phyloP scores from a whole-genome alignment of 2,329 filamentous ascomycete genomes.

The Beauveria caledonica region DNA sequence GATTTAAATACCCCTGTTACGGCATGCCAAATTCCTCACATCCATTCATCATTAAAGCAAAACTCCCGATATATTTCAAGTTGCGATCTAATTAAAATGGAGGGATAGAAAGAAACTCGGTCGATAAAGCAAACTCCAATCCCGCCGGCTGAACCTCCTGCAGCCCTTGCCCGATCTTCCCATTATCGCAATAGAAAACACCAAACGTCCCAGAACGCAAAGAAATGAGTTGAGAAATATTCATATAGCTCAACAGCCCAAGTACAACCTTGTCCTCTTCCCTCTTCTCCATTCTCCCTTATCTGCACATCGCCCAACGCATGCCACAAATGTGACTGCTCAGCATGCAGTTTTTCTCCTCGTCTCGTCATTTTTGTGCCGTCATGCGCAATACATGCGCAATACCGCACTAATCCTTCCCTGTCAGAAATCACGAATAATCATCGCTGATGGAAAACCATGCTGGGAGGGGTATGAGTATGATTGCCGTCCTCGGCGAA shows the following conservation, averaged over 20 bases:
- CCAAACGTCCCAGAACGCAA: not conserved
- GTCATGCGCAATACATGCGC: not conserved
- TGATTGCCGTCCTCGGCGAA: constrained; percentile 1
- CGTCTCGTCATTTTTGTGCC: not conserved
- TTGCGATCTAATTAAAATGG: constrained; percentile 4
- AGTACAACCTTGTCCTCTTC: not conserved
- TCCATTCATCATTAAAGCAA: not conserved
- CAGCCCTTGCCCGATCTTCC: not conserved
- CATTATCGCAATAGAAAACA: not conserved
- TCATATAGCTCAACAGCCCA: not conserved
- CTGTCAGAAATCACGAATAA: not conserved
- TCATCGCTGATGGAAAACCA: constrained; percentile 6
- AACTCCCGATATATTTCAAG: constrained; percentile 8
- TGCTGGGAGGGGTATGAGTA: constrained; percentile 1
- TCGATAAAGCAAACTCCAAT: constrained; percentile 1
- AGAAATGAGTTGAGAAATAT: constrained; percentile 6
- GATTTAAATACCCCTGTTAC: not conserved
- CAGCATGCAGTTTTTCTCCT: not conserved
- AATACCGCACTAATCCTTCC: not conserved
- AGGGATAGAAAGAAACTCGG: not conserved
- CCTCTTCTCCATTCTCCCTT: not conserved
- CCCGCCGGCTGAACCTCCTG: not conserved
- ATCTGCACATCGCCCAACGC: not conserved
- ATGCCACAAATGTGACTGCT: not conserved
- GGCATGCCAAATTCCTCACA: too few relatives aligned